A percentile compares a stretch with the other conserved stretches of the same genome.
phyloP scores from a whole-genome alignment of 331 rosid genomes.

The Phaseolus coccineus region DNA sequence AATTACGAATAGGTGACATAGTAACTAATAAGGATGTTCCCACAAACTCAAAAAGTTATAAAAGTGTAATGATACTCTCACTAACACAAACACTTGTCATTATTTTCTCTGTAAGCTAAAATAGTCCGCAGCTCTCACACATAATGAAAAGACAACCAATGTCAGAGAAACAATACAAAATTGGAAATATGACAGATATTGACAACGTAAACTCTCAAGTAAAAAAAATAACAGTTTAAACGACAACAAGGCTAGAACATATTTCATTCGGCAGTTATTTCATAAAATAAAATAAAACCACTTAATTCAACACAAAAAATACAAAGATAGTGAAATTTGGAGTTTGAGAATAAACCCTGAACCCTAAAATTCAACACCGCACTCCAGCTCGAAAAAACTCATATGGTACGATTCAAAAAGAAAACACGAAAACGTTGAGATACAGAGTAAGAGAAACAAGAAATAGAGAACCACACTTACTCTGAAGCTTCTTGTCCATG shows the following conservation, averaged over 20 bases:
- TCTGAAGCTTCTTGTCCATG: slow-evolving; percentile 97
- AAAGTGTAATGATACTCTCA: not conserved
- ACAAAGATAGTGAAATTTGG: not conserved
- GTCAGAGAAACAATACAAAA: not conserved
- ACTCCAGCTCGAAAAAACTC: not conserved
- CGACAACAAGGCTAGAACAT: not conserved
- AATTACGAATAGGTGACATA: not conserved
- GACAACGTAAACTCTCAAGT: not conserved
- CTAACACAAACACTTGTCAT: not conserved
- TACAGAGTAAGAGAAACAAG: not conserved
- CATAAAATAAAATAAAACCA: not conserved
- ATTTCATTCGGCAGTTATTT: not conserved
- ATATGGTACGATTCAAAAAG: not conserved
- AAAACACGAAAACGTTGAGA: not conserved
- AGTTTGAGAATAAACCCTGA: not conserved
- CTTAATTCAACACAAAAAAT: not conserved
- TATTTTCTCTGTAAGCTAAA: not conserved
- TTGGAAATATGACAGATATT: not conserved
- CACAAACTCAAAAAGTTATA: not conserved
- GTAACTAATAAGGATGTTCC: not conserved
- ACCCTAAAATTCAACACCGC: too few species aligned
- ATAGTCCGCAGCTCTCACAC: not conserved
- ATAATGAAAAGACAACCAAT: not conserved
- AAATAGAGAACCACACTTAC: slow-evolving; percentile 53
- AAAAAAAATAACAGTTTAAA: not conserved